A percentile compares a stretch with the other conserved stretches of the same genome.
These are phyloP conservation scores for Hymenoscyphus occultus DNA, from an alignment of 2,329 filamentous ascomycete genomes.

Conservation along the genomic window DNA sequence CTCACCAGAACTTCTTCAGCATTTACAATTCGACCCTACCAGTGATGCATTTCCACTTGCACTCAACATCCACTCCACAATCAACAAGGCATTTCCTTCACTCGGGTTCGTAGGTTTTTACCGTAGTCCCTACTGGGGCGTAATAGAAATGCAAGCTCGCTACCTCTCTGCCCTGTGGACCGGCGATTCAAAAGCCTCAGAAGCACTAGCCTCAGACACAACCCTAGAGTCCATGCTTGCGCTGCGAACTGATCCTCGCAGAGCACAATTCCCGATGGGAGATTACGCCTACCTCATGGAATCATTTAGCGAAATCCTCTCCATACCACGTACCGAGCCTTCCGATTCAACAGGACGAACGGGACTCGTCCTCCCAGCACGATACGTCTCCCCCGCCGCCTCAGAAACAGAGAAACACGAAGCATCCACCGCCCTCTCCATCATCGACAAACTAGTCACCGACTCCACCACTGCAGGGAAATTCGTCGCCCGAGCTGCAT, in stretches of 20 bases:
- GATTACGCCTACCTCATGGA: slow-evolving; percentile 78
- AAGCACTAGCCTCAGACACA: slow-evolving; percentile 27
- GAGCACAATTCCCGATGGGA: slow-evolving; percentile 76
- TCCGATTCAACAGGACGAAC: slow-evolving; percentile 37
- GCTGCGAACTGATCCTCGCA: slow-evolving; percentile 34
- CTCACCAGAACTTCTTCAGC: slow-evolving; percentile 50
- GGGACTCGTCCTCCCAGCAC: slow-evolving; percentile 43
- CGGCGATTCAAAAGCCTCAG: slow-evolving; percentile 24
- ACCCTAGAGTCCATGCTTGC: slow-evolving; percentile 30
- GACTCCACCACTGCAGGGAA: slow-evolving; percentile 34
- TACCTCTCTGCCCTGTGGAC: slow-evolving; percentile 62
- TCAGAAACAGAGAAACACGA: slow-evolving; percentile 42
- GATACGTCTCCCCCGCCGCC: slow-evolving; percentile 46
- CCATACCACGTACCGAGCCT: slow-evolving; percentile 43
- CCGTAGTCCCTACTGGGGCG: slow-evolving; percentile 79
- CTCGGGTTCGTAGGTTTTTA: slow-evolving; percentile 83
- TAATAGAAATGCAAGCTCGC: slow-evolving; percentile 82
- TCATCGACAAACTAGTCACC: slow-evolving; percentile 20
- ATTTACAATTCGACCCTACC: slow-evolving; percentile 54
- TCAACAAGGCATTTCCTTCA: slow-evolving; percentile 57
- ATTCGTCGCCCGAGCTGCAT: slow-evolving; percentile 65
- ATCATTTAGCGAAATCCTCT: slow-evolving; percentile 60
- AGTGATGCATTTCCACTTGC: slow-evolving; percentile 54
- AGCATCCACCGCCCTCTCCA: slow-evolving; percentile 44
- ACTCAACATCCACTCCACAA: slow-evolving; percentile 64